Conservation (phyloP, 202 grass and related monocot genomes). For the Setaria italica region DNA sequence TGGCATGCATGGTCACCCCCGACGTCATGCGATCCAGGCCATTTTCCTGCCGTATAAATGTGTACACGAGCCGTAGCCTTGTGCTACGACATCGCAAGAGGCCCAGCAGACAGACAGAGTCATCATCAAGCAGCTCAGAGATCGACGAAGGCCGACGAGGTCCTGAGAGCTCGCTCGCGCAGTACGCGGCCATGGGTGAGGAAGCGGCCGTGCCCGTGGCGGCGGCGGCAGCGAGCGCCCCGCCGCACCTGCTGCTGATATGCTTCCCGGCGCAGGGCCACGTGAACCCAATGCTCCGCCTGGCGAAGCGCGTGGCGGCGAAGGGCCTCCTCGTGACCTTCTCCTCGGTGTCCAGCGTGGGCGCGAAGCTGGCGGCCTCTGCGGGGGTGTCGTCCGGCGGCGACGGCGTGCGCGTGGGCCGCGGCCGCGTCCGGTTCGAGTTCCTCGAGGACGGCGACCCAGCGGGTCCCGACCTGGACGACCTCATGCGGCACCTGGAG, state of each 20-base stretch:
- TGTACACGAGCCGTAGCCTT: neutral
- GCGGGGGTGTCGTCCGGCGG: conserved; percentile 42
- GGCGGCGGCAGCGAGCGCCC: neutral
- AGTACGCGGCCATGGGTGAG: conserved; percentile 44
- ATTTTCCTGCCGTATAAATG: neutral
- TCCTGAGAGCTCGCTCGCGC: too few species aligned
- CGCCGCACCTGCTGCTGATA: conserved; percentile 63
- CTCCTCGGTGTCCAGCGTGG: conserved; percentile 55
- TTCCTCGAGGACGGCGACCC: conserved; percentile 55
- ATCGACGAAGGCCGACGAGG: too few species aligned
- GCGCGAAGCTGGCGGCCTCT: conserved; percentile 49
- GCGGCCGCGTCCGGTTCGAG: conserved; percentile 73
- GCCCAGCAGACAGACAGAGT: too few species aligned
- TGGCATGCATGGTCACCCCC: neutral
- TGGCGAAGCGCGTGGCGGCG: conserved; percentile 74
- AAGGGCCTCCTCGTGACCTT: conserved; percentile 79
- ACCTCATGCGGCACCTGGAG: conserved; percentile 51
- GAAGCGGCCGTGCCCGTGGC: neutral
- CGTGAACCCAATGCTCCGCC: conserved; percentile 82
- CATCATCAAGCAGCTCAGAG: too few species aligned
- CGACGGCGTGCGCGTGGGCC: conserved; percentile 53
- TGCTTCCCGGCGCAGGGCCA: conserved; percentile 87
- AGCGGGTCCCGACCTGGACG: conserved; percentile 15
- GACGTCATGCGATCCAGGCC: neutral
- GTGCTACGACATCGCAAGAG: too few species aligned